These are phyloP conservation scores for Pseudocercospora pini-densiflorae DNA, from an alignment of 2,329 filamentous ascomycete genomes.

Conservation along the genomic window DNA sequence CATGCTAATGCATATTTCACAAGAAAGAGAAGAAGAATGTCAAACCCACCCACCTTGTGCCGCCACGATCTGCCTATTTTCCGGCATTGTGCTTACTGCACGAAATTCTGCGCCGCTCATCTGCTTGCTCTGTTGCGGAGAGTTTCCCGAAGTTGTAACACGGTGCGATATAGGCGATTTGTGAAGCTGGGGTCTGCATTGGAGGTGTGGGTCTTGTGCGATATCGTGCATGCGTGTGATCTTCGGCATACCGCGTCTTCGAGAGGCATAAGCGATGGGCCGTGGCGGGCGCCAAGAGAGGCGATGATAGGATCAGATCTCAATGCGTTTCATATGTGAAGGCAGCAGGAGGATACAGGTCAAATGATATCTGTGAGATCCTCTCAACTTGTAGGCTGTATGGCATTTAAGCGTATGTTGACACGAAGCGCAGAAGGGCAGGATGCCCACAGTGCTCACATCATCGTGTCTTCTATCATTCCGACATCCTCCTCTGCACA, in stretches of 20 bases:
- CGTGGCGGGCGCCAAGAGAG: neutral
- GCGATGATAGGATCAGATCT: no score
- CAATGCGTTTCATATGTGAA: no score
- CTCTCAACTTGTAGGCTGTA: neutral
- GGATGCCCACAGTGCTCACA: no score
- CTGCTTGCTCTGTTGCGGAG: conserved; percentile 1
- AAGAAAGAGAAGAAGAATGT: conserved; percentile 1
- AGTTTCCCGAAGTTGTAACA: neutral
- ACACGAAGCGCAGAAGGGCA: neutral
- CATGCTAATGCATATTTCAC: neutral
- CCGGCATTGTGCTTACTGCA: neutral
- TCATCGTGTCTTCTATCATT: no score
- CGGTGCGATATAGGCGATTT: neutral
- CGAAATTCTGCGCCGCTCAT: neutral
- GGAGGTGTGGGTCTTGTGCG: conserved; percentile 5
- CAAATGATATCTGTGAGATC: no score
- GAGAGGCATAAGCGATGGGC: neutral
- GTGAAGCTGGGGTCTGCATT: conserved; percentile 4
- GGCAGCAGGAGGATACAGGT: no score
- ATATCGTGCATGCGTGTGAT: conserved; percentile 6
- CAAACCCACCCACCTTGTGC: neutral
- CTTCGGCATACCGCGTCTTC: neutral
- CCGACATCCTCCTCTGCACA: no score
- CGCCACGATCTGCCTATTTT: neutral
- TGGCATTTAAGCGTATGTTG: neutral